A percentile compares a stretch with the other conserved stretches of the same genome.
Evolutionary conservation across 139 green algal genomes (phyloP).

Genomic region (Chlamydomonas schloesseri): DNA sequence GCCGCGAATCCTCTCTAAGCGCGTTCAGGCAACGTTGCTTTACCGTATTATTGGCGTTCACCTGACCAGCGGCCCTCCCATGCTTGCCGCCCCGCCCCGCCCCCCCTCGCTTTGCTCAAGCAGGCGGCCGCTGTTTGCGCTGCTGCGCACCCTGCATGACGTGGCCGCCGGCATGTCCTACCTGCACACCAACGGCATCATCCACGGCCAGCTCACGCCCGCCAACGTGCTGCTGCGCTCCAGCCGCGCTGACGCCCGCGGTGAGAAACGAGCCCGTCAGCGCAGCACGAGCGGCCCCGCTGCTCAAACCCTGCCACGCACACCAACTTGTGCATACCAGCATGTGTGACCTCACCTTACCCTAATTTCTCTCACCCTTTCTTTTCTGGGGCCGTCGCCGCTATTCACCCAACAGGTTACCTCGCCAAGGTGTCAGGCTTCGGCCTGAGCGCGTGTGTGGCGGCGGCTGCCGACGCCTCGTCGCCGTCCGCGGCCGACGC

Average conservation of each 20-base stretch:
- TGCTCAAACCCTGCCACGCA: no score
- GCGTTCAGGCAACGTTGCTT: no score
- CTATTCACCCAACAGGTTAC: neutral
- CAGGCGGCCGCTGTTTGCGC: neutral
- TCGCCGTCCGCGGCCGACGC: neutral
- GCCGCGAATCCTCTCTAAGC: no score
- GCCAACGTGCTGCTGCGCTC: constrained; percentile 13
- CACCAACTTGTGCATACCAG: no score
- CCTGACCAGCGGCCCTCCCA: neutral
- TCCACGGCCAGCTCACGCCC: constrained; percentile 5
- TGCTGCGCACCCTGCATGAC: neutral
- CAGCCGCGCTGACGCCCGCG: neutral
- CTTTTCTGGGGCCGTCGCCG: no score
- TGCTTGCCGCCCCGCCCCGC: no score
- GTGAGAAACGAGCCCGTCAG: no score
- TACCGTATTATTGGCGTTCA: no score
- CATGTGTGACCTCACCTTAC: no score
- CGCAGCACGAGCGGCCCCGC: no score
- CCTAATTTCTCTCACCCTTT: no score
- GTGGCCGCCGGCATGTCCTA: neutral
- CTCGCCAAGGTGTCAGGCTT: constrained; percentile 9
- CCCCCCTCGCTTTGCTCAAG: neutral
- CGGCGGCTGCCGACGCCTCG: neutral
- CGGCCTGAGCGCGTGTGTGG: neutral
- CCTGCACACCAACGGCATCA: constrained; percentile 1